Evolutionary conservation across 805 yeast species (phyloP).

Genomic region (Cyberlindnera japonica): DNA sequence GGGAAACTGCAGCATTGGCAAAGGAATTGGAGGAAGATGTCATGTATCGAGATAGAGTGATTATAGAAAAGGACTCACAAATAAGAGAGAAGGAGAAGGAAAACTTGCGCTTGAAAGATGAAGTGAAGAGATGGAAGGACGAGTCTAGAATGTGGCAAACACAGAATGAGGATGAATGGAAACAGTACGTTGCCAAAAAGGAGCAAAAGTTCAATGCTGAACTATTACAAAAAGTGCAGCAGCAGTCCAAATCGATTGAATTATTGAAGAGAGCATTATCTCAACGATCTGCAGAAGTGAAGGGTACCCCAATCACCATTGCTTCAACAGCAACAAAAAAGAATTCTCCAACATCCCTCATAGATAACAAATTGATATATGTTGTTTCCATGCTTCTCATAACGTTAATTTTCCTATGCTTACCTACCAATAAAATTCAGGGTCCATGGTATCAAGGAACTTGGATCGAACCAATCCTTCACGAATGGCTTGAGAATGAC

Average conservation of each 20-base stretch:
- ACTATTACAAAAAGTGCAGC: constrained; percentile 17
- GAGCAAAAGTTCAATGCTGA: constrained; percentile 16
- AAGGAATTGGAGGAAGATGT: constrained; percentile 24
- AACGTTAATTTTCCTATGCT: not conserved
- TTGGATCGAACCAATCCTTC: constrained; percentile 16
- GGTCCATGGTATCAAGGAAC: constrained; percentile 20
- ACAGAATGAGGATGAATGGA: constrained; percentile 6
- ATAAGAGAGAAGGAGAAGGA: constrained; percentile 11
- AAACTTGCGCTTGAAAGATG: constrained; percentile 4
- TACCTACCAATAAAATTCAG: not conserved
- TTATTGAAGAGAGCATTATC: constrained; percentile 13
- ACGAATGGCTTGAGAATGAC: constrained; percentile 13
- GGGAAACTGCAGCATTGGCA: constrained; percentile 6
- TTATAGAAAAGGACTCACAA: constrained; percentile 15
- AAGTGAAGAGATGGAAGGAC: constrained; percentile 9
- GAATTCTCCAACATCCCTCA: not conserved
- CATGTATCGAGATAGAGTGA: constrained; percentile 22
- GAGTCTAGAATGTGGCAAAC: constrained; percentile 12
- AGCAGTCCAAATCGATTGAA: constrained; percentile 19
- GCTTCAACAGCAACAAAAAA: not conserved
- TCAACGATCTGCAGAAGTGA: constrained; percentile 1
- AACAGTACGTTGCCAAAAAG: constrained; percentile 3
- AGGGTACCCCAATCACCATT: not conserved
- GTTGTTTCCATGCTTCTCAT: not conserved
- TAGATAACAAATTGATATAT: not conserved